Percentiles rank a stretch among this genome's conserved stretches.
phyloP scores from a whole-genome alignment of 208 protist species.

The Porcisia deanei region DNA sequence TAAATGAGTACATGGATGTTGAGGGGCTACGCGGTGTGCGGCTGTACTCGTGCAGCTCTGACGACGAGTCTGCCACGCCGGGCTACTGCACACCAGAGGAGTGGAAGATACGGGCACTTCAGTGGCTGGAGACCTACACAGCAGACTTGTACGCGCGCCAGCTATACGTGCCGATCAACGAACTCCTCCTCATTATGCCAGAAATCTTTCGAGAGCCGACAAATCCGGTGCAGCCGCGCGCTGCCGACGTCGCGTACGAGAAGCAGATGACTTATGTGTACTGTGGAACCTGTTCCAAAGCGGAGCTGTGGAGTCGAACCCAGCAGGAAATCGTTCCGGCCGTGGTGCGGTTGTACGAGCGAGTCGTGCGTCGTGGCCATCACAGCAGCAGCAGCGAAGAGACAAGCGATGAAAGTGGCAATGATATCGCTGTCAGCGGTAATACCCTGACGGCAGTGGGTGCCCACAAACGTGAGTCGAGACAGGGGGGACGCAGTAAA shows the following conservation, averaged over 20 bases:
- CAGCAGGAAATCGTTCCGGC: constrained; percentile 24
- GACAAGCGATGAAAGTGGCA: neutral
- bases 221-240: constrained; percentile 64
- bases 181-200: constrained; percentile 77
- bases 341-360: constrained; percentile 29
- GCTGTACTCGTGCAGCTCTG: constrained; percentile 9
- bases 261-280: constrained; percentile 86
- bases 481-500: neutral
- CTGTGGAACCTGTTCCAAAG: constrained; percentile 67
- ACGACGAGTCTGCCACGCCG: constrained; percentile 4
- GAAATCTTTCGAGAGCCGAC: constrained; percentile 62
- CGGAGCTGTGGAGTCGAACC: constrained; percentile 40
- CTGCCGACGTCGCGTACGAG: constrained; percentile 73
- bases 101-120: constrained; percentile 79
- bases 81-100: constrained; percentile 37
- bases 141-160: constrained; percentile 52
- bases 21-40: constrained; percentile 28
- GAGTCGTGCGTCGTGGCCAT: constrained; percentile 13
- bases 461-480: neutral
- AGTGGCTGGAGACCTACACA: constrained; percentile 85
- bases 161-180: constrained; percentile 82
- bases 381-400: constrained; percentile 28
- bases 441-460: neutral
- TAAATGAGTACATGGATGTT: constrained; percentile 3
- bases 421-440: neutral